phyloP scores from a whole-genome alignment of 306 rosid genomes.

The Phaseolus lunatus region DNA sequence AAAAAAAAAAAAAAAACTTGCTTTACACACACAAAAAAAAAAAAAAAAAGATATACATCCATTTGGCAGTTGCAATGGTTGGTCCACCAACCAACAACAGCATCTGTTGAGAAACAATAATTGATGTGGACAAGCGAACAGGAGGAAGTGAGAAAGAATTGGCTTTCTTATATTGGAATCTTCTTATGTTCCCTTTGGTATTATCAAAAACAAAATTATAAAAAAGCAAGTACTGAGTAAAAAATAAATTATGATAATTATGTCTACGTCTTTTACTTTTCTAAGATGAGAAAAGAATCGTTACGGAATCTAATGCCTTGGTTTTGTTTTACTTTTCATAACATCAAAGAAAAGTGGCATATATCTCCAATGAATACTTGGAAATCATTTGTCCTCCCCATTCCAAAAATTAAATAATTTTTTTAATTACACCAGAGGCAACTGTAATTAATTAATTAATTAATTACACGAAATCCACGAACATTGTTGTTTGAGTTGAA shows the following conservation, averaged over 20 bases:
- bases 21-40: too few relatives aligned
- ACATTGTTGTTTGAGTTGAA: not conserved
- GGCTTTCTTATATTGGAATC: conserved; percentile 11
- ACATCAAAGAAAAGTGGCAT: not conserved
- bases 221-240: not conserved
- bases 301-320: not conserved
- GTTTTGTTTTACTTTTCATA: not conserved
- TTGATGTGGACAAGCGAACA: conserved; percentile 7
- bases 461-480: conserved; percentile 21
- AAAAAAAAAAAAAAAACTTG: not conserved
- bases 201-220: not conserved
- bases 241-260: not conserved
- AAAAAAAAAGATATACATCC: not conserved
- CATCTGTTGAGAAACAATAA: conserved; percentile 23
- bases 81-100: conserved; percentile 28
- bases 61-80: not conserved
- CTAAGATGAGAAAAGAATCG: not conserved
- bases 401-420: not conserved
- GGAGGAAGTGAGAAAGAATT: not conserved
- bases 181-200: not conserved
- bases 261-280: not conserved
- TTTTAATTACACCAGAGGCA: conserved; percentile 2
- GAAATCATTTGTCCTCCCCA: not conserved
- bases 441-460: not conserved
- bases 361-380: conserved; percentile 5